phyloP scores from a whole-genome alignment of 139 green algal genomes.

The Tetraselmis striata region DNA sequence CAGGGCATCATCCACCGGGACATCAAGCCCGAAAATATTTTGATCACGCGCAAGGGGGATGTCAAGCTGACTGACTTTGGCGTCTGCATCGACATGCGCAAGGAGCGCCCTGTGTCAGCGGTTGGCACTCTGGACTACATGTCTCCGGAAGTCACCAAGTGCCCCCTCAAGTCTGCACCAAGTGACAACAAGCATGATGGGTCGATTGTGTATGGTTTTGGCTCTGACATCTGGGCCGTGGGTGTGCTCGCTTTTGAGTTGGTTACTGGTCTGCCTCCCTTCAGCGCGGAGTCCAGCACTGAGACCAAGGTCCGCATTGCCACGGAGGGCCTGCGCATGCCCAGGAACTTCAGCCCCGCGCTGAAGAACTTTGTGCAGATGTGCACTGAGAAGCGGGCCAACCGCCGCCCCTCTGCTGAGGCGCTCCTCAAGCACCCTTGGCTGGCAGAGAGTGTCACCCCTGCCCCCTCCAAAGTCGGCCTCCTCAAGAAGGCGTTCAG shows the following conservation, averaged over 20 bases:
- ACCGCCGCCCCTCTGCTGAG: background rate
- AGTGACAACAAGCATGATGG: background rate
- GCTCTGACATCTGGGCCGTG: slow-evolving; percentile 24
- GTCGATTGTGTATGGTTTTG: background rate
- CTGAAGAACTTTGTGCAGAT: background rate
- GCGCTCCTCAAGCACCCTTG: background rate
- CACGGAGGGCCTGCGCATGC: slow-evolving; percentile 1
- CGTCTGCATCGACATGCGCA: background rate
- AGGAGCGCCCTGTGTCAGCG: background rate
- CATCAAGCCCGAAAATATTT: slow-evolving; percentile 10
- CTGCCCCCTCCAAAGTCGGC: background rate
- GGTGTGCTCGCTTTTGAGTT: slow-evolving; percentile 36
- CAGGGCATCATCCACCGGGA: slow-evolving; percentile 7
- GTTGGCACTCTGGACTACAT: background rate
- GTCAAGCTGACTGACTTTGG: slow-evolving; percentile 21
- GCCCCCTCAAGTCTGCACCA: slow-evolving; percentile 2
- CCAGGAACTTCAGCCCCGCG: background rate
- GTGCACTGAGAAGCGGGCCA: background rate
- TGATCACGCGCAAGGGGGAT: background rate
- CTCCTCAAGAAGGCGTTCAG: background rate
- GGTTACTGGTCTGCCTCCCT: slow-evolving; percentile 28
- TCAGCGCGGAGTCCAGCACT: slow-evolving; percentile 14
- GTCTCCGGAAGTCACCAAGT: slow-evolving; percentile 3
- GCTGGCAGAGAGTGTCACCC: background rate
- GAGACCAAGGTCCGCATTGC: slow-evolving; percentile 9